Base-by-base conservation (phyloP, 2,329 filamentous ascomycete species). In the Mariannaea sp. region DNA sequence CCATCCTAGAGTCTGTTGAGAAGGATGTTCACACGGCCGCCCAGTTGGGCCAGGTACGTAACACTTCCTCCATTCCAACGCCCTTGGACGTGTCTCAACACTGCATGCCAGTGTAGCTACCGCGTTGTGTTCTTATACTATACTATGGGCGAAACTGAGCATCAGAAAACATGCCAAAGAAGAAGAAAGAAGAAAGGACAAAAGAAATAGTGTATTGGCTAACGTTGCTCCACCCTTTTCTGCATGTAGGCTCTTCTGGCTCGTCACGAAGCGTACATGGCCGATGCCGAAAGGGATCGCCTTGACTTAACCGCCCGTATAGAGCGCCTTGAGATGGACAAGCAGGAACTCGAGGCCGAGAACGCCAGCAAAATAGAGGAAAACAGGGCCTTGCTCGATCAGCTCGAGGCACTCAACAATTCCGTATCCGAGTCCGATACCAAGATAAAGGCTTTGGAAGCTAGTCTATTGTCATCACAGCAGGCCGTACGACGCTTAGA, bases 241-340 rank as follows among this genome's bases (percentile, higher is more conserved):
- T 24, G 4, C 48, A 73, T 88, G 54, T 86, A 97, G 94, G 92
- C 92, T 55, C 81, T 99, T 51, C 84, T 99, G 35, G 85, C 88
- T 60, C 88, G 93, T 66, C 92, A 99, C 82, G 92, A 97, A 78
- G 86, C 89, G 55, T 97, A 96, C 74, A 93, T 97, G 81, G 87
- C 87, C 63, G 91, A 96, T 71, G 91, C 92, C 55, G 92, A 96
- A 77, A 85, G 86, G 64, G 92, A 97, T 70, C 89, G 92, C 56
- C 77, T 80, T 56, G 83, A 87, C 56, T 85, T 97, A 74, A 81
- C 83, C 38, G 73, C 77, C 40, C 89, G 83, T 57, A 92, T 97
- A 69, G 86, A 89, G 64, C 80, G 80, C 59, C 80, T 99, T 46
- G 90, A 96, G 74, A 73, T 73, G 65, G 83, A 85, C 63, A 96